phyloP scores from a whole-genome alignment of 192 early-diverging fungal species.

The Geranomyces variabilis region DNA sequence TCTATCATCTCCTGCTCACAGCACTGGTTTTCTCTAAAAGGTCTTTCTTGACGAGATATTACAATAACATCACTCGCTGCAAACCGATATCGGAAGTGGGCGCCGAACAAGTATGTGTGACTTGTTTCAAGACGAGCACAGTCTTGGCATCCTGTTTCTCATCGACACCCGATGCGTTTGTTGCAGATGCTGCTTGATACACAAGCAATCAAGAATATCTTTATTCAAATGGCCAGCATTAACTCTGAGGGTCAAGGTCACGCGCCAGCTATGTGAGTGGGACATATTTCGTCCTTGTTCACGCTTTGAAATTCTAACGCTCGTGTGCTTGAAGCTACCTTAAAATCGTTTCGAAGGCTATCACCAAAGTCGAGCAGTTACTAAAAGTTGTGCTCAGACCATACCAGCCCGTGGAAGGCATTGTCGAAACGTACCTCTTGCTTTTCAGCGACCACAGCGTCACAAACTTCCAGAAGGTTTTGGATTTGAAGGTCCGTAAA shows the following conservation, averaged over 20 bases:
- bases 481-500: slow-evolving; percentile 76
- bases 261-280: slow-evolving; percentile 62
- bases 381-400: slow-evolving; percentile 90
- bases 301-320: slow-evolving; percentile 2
- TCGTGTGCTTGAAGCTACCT: slow-evolving; percentile 60
- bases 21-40: slow-evolving; percentile 37
- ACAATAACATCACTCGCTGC: slow-evolving; percentile 73
- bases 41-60: slow-evolving; percentile 70
- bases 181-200: slow-evolving; percentile 91
- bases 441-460: slow-evolving; percentile 75
- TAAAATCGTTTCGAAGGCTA: slow-evolving; percentile 81
- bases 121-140: no score
- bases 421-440: slow-evolving; percentile 88
- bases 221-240: slow-evolving; percentile 75
- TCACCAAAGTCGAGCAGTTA: slow-evolving; percentile 81
- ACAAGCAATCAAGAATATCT: slow-evolving; percentile 83
- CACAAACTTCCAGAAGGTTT: slow-evolving; percentile 73
- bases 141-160: neutral
- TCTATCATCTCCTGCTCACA: neutral
- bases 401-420: slow-evolving; percentile 76
- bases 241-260: slow-evolving; percentile 52
- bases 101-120: slow-evolving; percentile 77
- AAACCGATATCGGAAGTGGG: slow-evolving; percentile 89
- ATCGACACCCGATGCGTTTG: no score
- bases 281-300: neutral